These are phyloP conservation scores for Fraxinus baroniana DNA, from an alignment of 305 asterid species.

Conservation along the genomic window DNA sequence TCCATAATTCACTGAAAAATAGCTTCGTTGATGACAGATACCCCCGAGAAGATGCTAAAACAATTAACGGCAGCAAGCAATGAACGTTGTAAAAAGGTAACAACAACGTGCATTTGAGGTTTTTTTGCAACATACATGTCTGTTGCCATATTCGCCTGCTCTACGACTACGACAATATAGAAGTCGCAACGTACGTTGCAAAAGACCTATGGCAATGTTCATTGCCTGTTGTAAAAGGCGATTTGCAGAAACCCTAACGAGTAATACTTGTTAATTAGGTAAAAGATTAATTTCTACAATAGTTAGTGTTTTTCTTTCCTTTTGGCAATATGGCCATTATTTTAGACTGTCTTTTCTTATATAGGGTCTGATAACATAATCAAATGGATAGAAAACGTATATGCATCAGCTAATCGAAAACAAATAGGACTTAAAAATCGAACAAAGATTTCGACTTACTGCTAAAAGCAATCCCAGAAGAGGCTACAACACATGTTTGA, in stretches of 20 bases:
- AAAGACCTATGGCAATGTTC: neutral
- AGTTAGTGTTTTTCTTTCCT: neutral
- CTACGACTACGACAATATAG: neutral
- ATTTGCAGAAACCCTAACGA: neutral
- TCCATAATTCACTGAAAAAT: neutral
- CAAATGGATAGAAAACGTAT: neutral
- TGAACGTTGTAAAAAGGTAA: neutral
- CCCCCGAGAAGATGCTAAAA: neutral
- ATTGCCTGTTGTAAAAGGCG: neutral
- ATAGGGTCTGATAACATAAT: neutral
- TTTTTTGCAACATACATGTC: neutral
- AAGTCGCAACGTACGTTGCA: neutral
- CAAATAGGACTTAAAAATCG: neutral
- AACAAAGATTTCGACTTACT: conserved; percentile 23
- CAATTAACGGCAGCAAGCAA: neutral
- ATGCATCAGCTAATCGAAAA: neutral
- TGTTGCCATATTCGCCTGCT: neutral
- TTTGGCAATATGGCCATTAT: neutral
- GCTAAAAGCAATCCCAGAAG: conserved; percentile 54
- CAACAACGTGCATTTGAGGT: neutral
- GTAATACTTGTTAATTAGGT: neutral
- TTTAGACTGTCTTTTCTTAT: neutral
- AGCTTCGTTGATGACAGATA: neutral
- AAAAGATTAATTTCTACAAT: neutral
- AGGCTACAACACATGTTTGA: conserved; percentile 45